Conservation (phyloP, 768 basidiomycete genomes). For the Amanita exitialis region DNA sequence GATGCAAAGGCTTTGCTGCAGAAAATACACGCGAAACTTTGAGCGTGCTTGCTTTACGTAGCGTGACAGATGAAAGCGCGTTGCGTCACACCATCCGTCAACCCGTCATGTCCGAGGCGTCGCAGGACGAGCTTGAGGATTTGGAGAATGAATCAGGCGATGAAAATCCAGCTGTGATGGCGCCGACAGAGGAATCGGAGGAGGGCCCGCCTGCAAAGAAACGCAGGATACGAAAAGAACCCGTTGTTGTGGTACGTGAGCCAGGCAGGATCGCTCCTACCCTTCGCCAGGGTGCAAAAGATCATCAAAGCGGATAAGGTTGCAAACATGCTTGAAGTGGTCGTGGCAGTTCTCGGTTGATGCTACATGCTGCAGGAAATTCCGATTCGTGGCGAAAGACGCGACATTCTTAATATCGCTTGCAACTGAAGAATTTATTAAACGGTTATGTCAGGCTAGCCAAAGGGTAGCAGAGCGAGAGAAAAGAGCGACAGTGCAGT, state of each 20-base stretch:
- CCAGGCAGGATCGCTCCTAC: conserved; percentile 66
- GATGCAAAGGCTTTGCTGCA: conserved; percentile 36
- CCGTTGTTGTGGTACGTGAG: conserved; percentile 18
- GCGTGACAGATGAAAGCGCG: too few relatives aligned
- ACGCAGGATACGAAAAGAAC: conserved; percentile 13
- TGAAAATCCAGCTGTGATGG: conserved; percentile 3
- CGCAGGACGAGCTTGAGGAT: conserved; percentile 9
- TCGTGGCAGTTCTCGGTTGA: background rate
- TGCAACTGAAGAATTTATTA: conserved; percentile 85
- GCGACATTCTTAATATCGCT: conserved; percentile 72
- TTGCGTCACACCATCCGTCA: conserved; percentile 7
- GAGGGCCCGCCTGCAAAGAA: conserved; percentile 5
- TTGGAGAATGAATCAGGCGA: conserved; percentile 8
- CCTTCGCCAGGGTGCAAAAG: conserved; percentile 69
- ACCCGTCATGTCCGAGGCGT: conserved; percentile 6
- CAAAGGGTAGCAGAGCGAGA: conserved; percentile 63
- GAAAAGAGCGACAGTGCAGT: conserved; percentile 64
- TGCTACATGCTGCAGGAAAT: conserved; percentile 43
- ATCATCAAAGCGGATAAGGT: conserved; percentile 85
- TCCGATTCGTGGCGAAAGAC: conserved; percentile 64
- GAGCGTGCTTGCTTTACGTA: too few relatives aligned
- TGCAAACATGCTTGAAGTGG: conserved; percentile 8
- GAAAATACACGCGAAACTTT: conserved; percentile 36
- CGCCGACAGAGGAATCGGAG: background rate
- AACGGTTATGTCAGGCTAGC: conserved; percentile 60